Conservation (phyloP, 2,329 filamentous ascomycete genomes). For the Sphaerulina vaccinii region DNA sequence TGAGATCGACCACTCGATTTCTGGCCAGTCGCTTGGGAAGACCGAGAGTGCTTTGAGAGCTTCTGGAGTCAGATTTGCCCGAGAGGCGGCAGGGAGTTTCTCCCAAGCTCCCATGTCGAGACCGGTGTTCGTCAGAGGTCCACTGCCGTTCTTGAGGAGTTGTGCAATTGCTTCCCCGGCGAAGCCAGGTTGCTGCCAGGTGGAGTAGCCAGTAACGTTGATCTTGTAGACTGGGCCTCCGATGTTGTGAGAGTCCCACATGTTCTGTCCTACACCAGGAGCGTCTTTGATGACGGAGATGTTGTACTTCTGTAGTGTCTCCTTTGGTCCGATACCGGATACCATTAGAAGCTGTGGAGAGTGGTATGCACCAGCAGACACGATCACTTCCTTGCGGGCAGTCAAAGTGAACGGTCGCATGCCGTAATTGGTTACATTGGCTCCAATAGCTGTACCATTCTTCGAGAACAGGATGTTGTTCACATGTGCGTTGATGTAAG, state of each 20-base stretch:
- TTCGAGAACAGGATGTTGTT: constrained; percentile 38
- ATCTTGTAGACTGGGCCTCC: constrained; percentile 19
- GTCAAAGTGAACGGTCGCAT: constrained; percentile 28
- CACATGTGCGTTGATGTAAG: constrained; percentile 37
- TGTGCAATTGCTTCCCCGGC: constrained; percentile 14
- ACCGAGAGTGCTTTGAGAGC: constrained; percentile 8
- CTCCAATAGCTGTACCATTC: constrained; percentile 23
- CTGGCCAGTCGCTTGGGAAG: constrained; percentile 39
- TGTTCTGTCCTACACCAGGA: constrained; percentile 53
- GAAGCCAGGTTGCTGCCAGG: constrained; percentile 9
- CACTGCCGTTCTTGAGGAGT: constrained; percentile 23
- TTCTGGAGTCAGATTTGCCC: constrained; percentile 16
- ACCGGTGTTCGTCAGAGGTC: constrained; percentile 28
- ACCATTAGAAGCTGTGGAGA: constrained; percentile 37
- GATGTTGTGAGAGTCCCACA: constrained; percentile 44
- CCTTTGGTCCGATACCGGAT: constrained; percentile 33
- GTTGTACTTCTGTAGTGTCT: constrained; percentile 42
- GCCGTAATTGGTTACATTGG: constrained; percentile 32
- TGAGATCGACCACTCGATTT: constrained; percentile 31
- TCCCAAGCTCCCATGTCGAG: constrained; percentile 22
- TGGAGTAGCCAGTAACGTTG: constrained; percentile 14
- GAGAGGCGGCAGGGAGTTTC: constrained; percentile 21
- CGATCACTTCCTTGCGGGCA: constrained; percentile 37
- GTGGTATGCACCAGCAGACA: constrained; percentile 34
- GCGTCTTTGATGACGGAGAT: constrained; percentile 50